Evolutionary conservation across 176 grass and related monocot species (phyloP).

Genomic region (Oryza meyeriana): DNA sequence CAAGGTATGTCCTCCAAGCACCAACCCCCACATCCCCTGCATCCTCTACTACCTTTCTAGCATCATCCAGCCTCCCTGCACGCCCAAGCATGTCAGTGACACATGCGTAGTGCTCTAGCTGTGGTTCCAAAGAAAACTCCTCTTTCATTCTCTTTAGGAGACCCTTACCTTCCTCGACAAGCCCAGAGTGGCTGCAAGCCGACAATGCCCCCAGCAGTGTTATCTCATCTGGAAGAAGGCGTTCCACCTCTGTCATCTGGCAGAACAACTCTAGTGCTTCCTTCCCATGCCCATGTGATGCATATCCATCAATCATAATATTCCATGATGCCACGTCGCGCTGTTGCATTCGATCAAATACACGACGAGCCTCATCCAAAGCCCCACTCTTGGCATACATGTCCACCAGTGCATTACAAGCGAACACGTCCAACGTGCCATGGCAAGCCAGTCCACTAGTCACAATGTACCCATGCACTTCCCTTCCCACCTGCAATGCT

Average conservation of each 20-base stretch:
- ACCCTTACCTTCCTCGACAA: slow-evolving; percentile 46
- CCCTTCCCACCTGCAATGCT: slow-evolving; percentile 43
- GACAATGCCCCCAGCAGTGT: slow-evolving; percentile 49
- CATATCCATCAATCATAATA: slow-evolving; percentile 73
- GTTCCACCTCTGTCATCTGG: slow-evolving; percentile 43
- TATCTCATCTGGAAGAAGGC: slow-evolving; percentile 47
- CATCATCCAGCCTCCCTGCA: slow-evolving; percentile 52
- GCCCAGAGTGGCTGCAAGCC: slow-evolving; percentile 59
- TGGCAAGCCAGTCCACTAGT: slow-evolving; percentile 37
- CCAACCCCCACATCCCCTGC: slow-evolving; percentile 44
- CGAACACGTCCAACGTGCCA: slow-evolving; percentile 31
- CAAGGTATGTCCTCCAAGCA: slow-evolving; percentile 57
- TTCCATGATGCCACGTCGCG: slow-evolving; percentile 65
- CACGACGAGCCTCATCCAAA: slow-evolving; percentile 40
- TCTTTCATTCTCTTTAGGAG: slow-evolving; percentile 47
- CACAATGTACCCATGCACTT: slow-evolving; percentile 51
- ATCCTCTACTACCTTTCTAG: slow-evolving; percentile 36
- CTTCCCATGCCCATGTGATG: slow-evolving; percentile 49
- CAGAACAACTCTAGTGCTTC: slow-evolving; percentile 48
- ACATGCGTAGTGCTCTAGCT: slow-evolving; percentile 54
- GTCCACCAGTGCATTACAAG: slow-evolving; percentile 52
- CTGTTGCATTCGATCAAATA: slow-evolving; percentile 41
- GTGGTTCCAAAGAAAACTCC: slow-evolving; percentile 51
- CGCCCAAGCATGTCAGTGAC: slow-evolving; percentile 58
- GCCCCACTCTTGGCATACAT: slow-evolving; percentile 67